A percentile compares a stretch with the other conserved stretches of the same genome.
These are phyloP conservation scores for Pseudocercospora fijiensis DNA, from an alignment of 2,329 filamentous ascomycete genomes.

Conservation along the genomic window DNA sequence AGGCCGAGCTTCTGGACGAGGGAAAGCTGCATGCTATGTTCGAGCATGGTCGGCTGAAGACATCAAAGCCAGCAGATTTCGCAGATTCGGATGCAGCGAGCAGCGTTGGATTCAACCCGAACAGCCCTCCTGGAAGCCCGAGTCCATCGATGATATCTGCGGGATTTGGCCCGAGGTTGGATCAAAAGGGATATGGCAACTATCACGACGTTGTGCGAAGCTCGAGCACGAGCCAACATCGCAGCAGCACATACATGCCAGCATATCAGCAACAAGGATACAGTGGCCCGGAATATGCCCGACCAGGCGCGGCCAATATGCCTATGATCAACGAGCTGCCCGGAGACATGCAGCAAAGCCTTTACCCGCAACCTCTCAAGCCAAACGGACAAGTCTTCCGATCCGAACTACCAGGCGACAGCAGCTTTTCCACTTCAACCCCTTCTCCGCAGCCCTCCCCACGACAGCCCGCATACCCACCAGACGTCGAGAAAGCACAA, in stretches of 20 bases:
- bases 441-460: conserved; percentile 25
- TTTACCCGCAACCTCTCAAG: conserved; percentile 28
- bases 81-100: conserved; percentile 21
- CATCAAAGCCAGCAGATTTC: conserved; percentile 51
- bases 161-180: conserved; percentile 20
- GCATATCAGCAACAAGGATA: conserved; percentile 33
- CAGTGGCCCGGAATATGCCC: conserved; percentile 26
- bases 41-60: conserved; percentile 62
- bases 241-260: conserved; percentile 27
- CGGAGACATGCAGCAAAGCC: conserved; percentile 38
- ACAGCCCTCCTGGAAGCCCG: conserved; percentile 26
- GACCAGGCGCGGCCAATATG: conserved; percentile 30
- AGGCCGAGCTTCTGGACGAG: conserved; percentile 64
- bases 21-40: conserved; percentile 67
- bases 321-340: conserved; percentile 43
- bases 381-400: conserved; percentile 27
- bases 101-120: conserved; percentile 8
- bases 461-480: conserved; percentile 11
- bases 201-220: conserved; percentile 32
- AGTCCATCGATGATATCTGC: conserved; percentile 17
- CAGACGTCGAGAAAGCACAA: conserved; percentile 14
- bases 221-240: conserved; percentile 17
- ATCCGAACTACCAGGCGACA: conserved; percentile 34
- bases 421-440: conserved; percentile 15
- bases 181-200: conserved; percentile 33